Percentiles rank a stretch among this genome's conserved stretches.
These are phyloP conservation scores for Gautieria morchelliformis DNA, from an alignment of 768 basidiomycete genomes.

Conservation along the genomic window DNA sequence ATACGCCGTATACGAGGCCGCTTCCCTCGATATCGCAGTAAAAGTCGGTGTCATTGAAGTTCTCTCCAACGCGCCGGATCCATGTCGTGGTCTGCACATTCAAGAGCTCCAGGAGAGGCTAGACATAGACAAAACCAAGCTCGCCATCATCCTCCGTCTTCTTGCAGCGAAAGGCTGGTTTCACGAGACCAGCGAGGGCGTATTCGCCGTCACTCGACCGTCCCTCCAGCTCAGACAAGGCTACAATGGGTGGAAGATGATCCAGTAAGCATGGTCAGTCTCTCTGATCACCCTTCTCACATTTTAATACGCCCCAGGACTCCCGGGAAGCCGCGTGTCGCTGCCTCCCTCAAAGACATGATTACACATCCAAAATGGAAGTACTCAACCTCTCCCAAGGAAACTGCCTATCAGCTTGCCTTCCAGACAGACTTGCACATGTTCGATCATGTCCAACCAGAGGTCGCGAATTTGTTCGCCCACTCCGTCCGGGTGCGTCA, in stretches of 20 bases:
- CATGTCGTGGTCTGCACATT: slow-evolving; percentile 9
- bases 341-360: slow-evolving; percentile 6
- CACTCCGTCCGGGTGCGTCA: too few relatives aligned
- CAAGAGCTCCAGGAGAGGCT: slow-evolving; percentile 9
- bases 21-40: slow-evolving; percentile 12
- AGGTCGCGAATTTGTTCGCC: too few relatives aligned
- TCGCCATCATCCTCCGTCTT: slow-evolving; percentile 13
- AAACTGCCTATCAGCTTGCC: slow-evolving; percentile 30
- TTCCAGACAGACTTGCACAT: slow-evolving; percentile 27
- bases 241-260: slow-evolving; percentile 11
- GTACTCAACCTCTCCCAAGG: slow-evolving; percentile 20
- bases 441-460: slow-evolving; percentile 20
- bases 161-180: slow-evolving; percentile 14
- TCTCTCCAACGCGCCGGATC: slow-evolving; percentile 5
- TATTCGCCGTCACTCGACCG: slow-evolving; percentile 15
- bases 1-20: slow-evolving; percentile 13
- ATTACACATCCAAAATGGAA: slow-evolving; percentile 15
- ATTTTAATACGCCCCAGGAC: slow-evolving; percentile 1
- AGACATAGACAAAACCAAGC: slow-evolving; percentile 12
- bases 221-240: slow-evolving; percentile 11
- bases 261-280: slow-evolving; percentile 6
- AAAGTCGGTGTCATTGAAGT: slow-evolving; percentile 13
- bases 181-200: slow-evolving; percentile 12
- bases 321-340: slow-evolving; percentile 11
- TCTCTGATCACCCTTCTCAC: too few relatives aligned